phyloP scores from a whole-genome alignment of 345 rosid genomes.

The Leavenworthia alabamica region DNA sequence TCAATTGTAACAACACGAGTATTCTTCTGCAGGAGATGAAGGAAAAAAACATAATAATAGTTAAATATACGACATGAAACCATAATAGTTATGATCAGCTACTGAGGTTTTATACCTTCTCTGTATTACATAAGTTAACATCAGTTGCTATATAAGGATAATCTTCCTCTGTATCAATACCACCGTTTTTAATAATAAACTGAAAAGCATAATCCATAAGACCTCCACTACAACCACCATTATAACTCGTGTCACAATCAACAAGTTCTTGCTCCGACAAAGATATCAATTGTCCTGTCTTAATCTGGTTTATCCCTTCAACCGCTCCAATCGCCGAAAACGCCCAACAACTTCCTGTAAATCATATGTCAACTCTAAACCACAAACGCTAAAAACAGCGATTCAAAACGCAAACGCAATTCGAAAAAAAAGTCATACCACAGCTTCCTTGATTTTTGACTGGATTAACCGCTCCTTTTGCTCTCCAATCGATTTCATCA shows the following conservation, averaged over 20 bases:
- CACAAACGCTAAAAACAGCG: not conserved
- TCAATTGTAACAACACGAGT: conserved; percentile 65
- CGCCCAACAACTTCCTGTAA: conserved; percentile 82
- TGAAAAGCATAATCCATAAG: conserved; percentile 71
- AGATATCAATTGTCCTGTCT: conserved; percentile 52
- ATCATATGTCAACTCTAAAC: not conserved
- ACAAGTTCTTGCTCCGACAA: conserved; percentile 74
- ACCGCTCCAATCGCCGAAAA: conserved; percentile 74
- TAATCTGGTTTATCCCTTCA: conserved; percentile 68
- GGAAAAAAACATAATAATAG: not conserved
- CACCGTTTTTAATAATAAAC: conserved; percentile 58
- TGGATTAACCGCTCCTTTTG: conserved; percentile 39
- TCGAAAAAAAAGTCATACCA: conserved; percentile 28
- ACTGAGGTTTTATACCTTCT: conserved; percentile 37
- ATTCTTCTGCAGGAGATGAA: conserved; percentile 36
- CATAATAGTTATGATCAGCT: not conserved
- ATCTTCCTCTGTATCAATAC: conserved; percentile 58
- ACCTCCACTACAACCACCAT: conserved; percentile 72
- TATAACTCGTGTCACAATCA: conserved; percentile 57
- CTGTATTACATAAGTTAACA: conserved; percentile 37
- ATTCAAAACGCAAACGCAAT: conserved; percentile 14
- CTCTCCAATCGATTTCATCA: conserved; percentile 45
- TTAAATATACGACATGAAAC: not conserved
- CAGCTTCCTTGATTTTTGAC: conserved; percentile 52
- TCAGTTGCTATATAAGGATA: conserved; percentile 54